phyloP scores from a whole-genome alignment of 495 filamentous ascomycete genomes.

The Podospora australis region DNA sequence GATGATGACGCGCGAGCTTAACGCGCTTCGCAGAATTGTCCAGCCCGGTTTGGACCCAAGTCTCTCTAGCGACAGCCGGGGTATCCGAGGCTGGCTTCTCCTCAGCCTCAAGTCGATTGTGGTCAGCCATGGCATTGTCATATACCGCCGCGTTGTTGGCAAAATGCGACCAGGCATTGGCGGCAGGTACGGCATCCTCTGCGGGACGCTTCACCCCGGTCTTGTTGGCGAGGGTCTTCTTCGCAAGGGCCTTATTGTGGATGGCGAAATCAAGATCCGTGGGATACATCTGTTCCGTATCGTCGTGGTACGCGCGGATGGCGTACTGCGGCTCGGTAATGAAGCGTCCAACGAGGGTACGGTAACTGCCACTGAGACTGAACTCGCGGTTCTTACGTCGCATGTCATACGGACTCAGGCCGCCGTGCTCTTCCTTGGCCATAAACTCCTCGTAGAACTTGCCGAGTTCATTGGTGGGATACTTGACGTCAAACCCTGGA shows the following conservation, averaged over 20 bases:
- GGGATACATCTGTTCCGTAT: slow-evolving; percentile 75
- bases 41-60: slow-evolving; percentile 26
- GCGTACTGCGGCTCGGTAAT: slow-evolving; percentile 51
- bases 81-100: slow-evolving; percentile 11
- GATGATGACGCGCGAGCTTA: slow-evolving; percentile 32
- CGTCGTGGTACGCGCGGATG: slow-evolving; percentile 58
- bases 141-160: slow-evolving; percentile 15
- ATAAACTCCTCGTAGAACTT: slow-evolving; percentile 80
- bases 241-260: slow-evolving; percentile 15
- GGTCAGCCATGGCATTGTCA: slow-evolving; percentile 17
- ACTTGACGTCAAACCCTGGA: slow-evolving; percentile 83
- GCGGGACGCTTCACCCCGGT: too few species aligned
- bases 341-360: slow-evolving; percentile 72
- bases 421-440: slow-evolving; percentile 66
- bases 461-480: slow-evolving; percentile 76
- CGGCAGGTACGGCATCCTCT: neutral
- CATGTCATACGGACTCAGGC: slow-evolving; percentile 81
- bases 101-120: slow-evolving; percentile 27
- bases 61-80: slow-evolving; percentile 16
- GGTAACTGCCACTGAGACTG: slow-evolving; percentile 82
- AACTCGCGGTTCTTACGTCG: slow-evolving; percentile 75
- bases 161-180: slow-evolving; percentile 18
- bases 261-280: slow-evolving; percentile 56
- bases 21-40: slow-evolving; percentile 33
- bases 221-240: slow-evolving; percentile 9